A percentile compares a stretch with the other conserved stretches of the same genome.
These are phyloP conservation scores for Oryza coarctata DNA, from an alignment of 176 grass and related monocot species.

Conservation along the genomic window DNA sequence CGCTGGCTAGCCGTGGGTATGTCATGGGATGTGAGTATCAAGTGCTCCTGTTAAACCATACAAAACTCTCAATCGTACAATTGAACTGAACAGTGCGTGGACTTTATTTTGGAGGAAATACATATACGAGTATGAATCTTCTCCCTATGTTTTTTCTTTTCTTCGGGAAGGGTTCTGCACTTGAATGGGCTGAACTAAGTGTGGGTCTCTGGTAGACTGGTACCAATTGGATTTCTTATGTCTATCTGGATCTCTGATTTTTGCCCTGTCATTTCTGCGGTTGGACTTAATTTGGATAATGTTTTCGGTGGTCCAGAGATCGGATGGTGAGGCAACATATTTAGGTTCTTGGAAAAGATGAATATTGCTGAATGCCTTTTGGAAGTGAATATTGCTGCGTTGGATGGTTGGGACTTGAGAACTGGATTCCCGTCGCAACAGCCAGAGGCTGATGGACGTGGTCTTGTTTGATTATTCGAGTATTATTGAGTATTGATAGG, in stretches of 20 bases:
- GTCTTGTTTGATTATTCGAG: slow-evolving; percentile 7
- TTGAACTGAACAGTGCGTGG: background rate
- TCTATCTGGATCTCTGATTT: background rate
- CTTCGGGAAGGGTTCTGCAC: too few species aligned
- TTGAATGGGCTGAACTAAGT: too few species aligned
- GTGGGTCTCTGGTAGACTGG: too few species aligned
- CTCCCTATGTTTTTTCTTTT: background rate
- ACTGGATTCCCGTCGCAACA: slow-evolving; percentile 41
- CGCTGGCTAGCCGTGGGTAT: background rate
- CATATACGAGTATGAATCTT: too few species aligned
- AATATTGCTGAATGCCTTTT: background rate
- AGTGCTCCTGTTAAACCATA: background rate
- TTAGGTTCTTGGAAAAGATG: slow-evolving; percentile 33
- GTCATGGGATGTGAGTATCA: slow-evolving; percentile 10
- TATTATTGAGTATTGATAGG: background rate
- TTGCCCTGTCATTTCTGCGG: background rate
- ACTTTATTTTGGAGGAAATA: background rate
- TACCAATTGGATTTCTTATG: too few species aligned
- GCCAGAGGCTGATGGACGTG: background rate
- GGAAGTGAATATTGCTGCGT: background rate
- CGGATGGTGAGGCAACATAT: slow-evolving; percentile 23
- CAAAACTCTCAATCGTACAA: background rate
- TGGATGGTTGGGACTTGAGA: slow-evolving; percentile 18
- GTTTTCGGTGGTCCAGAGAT: slow-evolving; percentile 5
- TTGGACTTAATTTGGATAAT: background rate